phyloP scores from a whole-genome alignment of 805 yeast species.

The Saturnispora ahearnii region DNA sequence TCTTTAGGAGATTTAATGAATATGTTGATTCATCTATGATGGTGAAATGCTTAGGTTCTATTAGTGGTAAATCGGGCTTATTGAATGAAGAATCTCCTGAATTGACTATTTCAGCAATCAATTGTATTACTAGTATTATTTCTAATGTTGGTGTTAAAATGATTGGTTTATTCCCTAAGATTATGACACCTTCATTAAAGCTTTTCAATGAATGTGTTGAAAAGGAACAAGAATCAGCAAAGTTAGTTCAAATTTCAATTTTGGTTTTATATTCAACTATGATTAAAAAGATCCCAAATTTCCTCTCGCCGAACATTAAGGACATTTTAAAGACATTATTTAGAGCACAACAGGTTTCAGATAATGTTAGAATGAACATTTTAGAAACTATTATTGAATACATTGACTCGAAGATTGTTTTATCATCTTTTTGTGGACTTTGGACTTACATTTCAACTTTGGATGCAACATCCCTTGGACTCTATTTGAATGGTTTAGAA shows the following conservation, averaged over 20 bases:
- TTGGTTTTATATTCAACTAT: constrained; percentile 65
- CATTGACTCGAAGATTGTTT: constrained; percentile 54
- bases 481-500: constrained; percentile 62
- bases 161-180: constrained; percentile 76
- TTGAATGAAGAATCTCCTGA: constrained; percentile 42
- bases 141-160: constrained; percentile 75
- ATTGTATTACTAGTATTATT: constrained; percentile 61
- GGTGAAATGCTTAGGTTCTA: constrained; percentile 38
- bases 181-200: constrained; percentile 63
- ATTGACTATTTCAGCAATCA: constrained; percentile 61
- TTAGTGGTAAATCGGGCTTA: constrained; percentile 46
- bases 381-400: constrained; percentile 54
- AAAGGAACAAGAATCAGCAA: constrained; percentile 22
- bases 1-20: constrained; percentile 56
- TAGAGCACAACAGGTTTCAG: constrained; percentile 49
- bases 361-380: constrained; percentile 50
- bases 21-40: constrained; percentile 39
- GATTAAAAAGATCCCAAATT: constrained; percentile 77
- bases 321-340: constrained; percentile 54
- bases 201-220: constrained; percentile 41
- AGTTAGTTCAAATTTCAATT: constrained; percentile 58
- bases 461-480: constrained; percentile 47
- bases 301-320: constrained; percentile 59
- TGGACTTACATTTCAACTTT: constrained; percentile 43
- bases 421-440: constrained; percentile 50